phyloP scores from a whole-genome alignment of 148 eudicot genomes.

The Chenopodium album region DNA sequence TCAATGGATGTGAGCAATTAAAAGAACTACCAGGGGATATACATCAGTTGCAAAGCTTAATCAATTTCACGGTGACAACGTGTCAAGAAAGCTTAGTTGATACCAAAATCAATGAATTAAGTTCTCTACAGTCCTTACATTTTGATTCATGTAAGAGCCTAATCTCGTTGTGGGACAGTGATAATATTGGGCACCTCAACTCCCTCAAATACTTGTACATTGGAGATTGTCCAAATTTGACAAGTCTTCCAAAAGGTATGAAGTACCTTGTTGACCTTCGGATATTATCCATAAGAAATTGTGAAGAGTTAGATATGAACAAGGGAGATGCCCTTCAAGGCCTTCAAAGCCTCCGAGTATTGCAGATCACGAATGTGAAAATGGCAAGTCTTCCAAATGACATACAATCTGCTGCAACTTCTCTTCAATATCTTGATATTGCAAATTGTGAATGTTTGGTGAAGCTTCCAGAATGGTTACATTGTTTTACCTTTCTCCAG shows the following conservation, averaged over 20 bases:
- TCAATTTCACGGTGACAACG: constrained; percentile 34
- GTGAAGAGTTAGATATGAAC: constrained; percentile 38
- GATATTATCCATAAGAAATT: constrained; percentile 32
- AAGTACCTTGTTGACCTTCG: constrained; percentile 31
- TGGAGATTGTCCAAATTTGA: constrained; percentile 36
- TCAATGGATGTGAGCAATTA: constrained; percentile 33
- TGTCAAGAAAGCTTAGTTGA: constrained; percentile 14
- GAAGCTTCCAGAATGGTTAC: constrained; percentile 32
- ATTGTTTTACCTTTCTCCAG: constrained; percentile 13
- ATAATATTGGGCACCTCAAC: constrained; percentile 22
- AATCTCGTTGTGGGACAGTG: constrained; percentile 31
- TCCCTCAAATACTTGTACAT: constrained; percentile 33
- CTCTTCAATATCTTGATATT: constrained; percentile 30
- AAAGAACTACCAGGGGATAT: constrained; percentile 35
- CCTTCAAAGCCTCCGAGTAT: constrained; percentile 29
- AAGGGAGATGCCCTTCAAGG: constrained; percentile 38
- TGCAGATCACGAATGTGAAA: constrained; percentile 27
- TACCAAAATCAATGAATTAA: constrained; percentile 19
- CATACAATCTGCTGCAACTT: constrained; percentile 22
- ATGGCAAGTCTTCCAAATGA: constrained; percentile 20
- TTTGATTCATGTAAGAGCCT: constrained; percentile 26
- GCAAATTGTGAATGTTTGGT: constrained; percentile 28
- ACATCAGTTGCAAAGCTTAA: constrained; percentile 34
- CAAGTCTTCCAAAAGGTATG: constrained; percentile 33
- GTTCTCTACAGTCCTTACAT: constrained; percentile 25